Base-by-base conservation (phyloP, 73 alveolate species). In the Tetrahymena thermophila region DNA sequence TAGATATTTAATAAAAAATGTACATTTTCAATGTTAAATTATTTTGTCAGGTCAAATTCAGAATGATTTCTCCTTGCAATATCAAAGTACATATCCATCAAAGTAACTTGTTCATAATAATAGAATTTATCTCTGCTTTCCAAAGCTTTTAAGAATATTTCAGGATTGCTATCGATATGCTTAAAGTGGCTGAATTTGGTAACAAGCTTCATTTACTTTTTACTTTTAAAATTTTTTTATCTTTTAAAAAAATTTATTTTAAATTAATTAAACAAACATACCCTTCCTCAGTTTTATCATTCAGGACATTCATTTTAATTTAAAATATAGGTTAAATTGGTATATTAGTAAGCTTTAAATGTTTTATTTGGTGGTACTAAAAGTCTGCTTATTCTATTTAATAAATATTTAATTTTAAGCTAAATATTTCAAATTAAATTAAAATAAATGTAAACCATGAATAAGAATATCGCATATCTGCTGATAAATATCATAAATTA, bases 241-340 rank as follows among this genome's bases (percentile, higher is more conserved):
- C 4, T 57, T 57, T 21, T 57, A 16, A 16, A 57, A n/a, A 56
- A 56, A n/a, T 10, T 13, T 8, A 57, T 3, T 15, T 16, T 57
- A n/a, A 15, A 16, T 21, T 57, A 3, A 10, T 8, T 2, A 71
- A n/a, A 1, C 4, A 71, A 71, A n/a, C 17, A 19, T 71, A 71
- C 89, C 89, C 89, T 71, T 71, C 89, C 31, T 71, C 89, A 71
- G 89, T 71, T 71, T 71, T 71, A n/a, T 71, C 89, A 71, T 71
- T 71, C 6, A 71, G 17, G 3, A 71, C 89, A 71, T 71, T 71
- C 89, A 71, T 71, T 71, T 71, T 71, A 28, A 71, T 71, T 71
- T 71, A 71, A 21, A 71, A 71, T 3, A 71, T 17, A 71, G 89
- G 89, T 34, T 71, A 71, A 16, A 71, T n/a, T 28, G 89, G 89